Conservation (phyloP, 2,329 filamentous ascomycete genomes). For the Byssoonygena ceratinophila region DNA sequence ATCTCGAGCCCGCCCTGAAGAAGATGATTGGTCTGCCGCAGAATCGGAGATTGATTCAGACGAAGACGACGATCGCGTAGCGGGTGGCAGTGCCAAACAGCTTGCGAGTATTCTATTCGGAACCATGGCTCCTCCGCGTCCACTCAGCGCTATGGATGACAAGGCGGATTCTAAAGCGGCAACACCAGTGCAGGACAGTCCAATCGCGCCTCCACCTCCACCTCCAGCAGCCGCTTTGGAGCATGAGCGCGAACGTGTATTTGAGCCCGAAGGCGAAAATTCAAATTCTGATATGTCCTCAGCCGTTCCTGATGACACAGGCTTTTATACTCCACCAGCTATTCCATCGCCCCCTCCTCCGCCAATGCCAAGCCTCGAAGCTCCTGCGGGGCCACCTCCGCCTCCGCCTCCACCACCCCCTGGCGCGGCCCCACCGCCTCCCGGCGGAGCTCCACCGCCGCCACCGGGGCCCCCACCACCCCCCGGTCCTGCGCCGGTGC, state of each 20-base stretch:
- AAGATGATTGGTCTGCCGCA: constrained; percentile 66
- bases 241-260: constrained; percentile 26
- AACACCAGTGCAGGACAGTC: constrained; percentile 36
- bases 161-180: constrained; percentile 37
- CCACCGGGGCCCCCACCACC: constrained; percentile 20
- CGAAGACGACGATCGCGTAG: constrained; percentile 66
- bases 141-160: constrained; percentile 70
- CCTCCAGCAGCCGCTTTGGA: constrained; percentile 32
- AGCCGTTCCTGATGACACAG: constrained; percentile 24
- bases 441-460: constrained; percentile 38
- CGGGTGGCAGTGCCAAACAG: constrained; percentile 75
- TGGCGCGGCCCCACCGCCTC: constrained; percentile 37
- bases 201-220: constrained; percentile 35
- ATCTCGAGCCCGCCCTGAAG: constrained; percentile 49
- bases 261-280: constrained; percentile 20
- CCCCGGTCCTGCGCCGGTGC: constrained; percentile 13
- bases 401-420: constrained; percentile 32
- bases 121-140: constrained; percentile 88
- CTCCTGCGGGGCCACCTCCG: constrained; percentile 25
- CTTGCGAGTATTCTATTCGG: constrained; percentile 92
- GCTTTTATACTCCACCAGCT: constrained; percentile 21
- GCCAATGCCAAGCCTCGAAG: constrained; percentile 16
- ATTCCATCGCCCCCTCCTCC: constrained; percentile 26
- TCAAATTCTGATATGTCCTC: constrained; percentile 34
- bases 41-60: constrained; percentile 66